Base-by-base conservation (phyloP, 2,329 filamentous ascomycete genomes). In the Beauveria australis region DNA sequence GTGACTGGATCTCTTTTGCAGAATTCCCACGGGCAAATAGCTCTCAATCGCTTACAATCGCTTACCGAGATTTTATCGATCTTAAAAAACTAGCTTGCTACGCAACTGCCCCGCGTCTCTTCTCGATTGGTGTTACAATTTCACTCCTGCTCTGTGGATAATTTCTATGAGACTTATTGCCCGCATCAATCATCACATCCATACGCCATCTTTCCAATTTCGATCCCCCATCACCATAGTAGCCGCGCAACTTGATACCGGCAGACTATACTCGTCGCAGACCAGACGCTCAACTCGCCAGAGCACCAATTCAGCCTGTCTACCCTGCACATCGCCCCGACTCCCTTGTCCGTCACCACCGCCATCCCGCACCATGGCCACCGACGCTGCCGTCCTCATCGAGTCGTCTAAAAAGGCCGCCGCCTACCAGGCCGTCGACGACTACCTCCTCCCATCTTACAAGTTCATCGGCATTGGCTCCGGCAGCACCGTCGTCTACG, bases 401-500 rank as follows among this genome's bases (percentile, higher is more conserved):
- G 89, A 93, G 74, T 77, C 81, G 41, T 89, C 90, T 63, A 94
- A 94, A 76, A 84, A 86, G 68, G 81, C 84, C 47, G 90, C 90
- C 57, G 90, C 89, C 64, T 86, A 81, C 73, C 85, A 83, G 67
- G 90, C 90, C 53, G 89, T 92, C 49, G 78, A 81, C 59, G 87
- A 91, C 63, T 85, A 92, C 75, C 88, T 92, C 69, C 78, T 79
- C 60, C 79, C 81, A 47, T 74, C 77, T 46, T 83, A 84, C 76
- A 81, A 77, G 60, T 87, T 84, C 69, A 80, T 92, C 66, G 90
- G 90, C 66, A 93, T 94, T 73, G 90, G 90, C 64, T 91, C 88
- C 61, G 89, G 89, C 62, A 89, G 87, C 67, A 91, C 89, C 22
- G 91, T 94, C 64, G 85, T 92, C 68, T 92, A 93, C 73, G 89